phyloP scores from a whole-genome alignment of 2,329 filamentous ascomycete species.

The Xylariomycetidae sp. region DNA sequence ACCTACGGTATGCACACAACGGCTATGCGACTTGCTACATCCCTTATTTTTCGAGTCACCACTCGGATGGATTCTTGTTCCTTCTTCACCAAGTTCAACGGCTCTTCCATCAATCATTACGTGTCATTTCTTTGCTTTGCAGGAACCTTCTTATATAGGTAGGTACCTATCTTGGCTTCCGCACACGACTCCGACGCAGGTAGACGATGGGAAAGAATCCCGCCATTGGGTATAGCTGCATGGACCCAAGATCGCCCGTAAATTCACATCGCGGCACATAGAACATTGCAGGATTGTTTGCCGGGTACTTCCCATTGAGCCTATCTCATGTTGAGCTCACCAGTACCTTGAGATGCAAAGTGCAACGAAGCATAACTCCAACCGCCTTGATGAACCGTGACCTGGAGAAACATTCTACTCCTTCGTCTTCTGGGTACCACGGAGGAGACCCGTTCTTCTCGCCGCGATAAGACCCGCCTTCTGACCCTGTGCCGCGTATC shows the following conservation, averaged over 20 bases:
- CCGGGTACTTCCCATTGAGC: conserved; percentile 33
- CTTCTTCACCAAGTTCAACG: too few relatives aligned
- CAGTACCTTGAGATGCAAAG: conserved; percentile 52
- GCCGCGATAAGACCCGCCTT: conserved; percentile 99
- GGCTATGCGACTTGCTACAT: too few relatives aligned
- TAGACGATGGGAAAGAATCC: too few relatives aligned
- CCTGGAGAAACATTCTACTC: conserved; percentile 56
- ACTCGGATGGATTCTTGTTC: too few relatives aligned
- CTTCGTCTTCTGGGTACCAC: conserved; percentile 99
- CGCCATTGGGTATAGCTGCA: too few relatives aligned
- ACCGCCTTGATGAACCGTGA: conserved; percentile 46
- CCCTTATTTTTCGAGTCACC: too few relatives aligned
- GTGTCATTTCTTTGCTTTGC: too few relatives aligned
- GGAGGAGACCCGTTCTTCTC: conserved; percentile 98
- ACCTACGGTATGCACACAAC: too few relatives aligned
- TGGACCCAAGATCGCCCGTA: too few relatives aligned
- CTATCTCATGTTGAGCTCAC: conserved; percentile 31
- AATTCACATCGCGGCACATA: conserved; percentile 1
- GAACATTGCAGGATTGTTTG: conserved; percentile 22
- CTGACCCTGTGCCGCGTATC: conserved; percentile 96
- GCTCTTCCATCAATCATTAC: too few relatives aligned
- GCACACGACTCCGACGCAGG: not conserved
- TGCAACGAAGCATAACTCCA: conserved; percentile 57
- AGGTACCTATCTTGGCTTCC: not conserved
- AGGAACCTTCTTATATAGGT: too few relatives aligned